Percentiles rank a stretch among this genome's conserved stretches.
phyloP scores from a whole-genome alignment of 352 stramenopile species.

The Pythium aphanidermatum region DNA sequence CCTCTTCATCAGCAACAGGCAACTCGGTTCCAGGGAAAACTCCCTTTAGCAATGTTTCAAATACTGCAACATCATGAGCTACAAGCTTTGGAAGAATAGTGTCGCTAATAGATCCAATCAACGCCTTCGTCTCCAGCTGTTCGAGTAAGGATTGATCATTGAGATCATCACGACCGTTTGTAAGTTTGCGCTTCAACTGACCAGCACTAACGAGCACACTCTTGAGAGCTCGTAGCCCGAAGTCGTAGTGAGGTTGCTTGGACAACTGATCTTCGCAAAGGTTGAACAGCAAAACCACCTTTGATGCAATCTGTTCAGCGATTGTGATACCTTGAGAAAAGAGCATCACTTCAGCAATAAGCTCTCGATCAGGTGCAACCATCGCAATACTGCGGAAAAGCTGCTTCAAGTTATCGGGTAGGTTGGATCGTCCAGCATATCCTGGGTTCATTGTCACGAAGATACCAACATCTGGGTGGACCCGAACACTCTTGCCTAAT shows the following conservation, averaged over 20 bases:
- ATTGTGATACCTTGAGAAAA: constrained; percentile 99
- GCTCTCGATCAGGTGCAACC: constrained; percentile 97
- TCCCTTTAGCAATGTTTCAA: constrained; percentile 94
- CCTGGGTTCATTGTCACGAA: constrained; percentile 99
- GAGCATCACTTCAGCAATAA: constrained; percentile 99
- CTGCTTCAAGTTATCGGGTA: constrained; percentile 98
- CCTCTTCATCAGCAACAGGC: constrained; percentile 81
- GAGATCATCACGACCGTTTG: constrained; percentile 31
- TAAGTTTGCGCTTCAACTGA: constrained; percentile 95
- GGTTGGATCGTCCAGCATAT: constrained; percentile 97
- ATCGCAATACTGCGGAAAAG: constrained; percentile 99
- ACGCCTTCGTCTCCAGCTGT: constrained; percentile 89
- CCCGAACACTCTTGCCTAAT: constrained; percentile 91
- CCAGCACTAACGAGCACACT: constrained; percentile 98
- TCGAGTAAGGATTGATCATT: constrained; percentile 35
- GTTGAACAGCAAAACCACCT: constrained; percentile 98
- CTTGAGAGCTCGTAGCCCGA: constrained; percentile 98
- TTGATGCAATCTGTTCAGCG: constrained; percentile 94
- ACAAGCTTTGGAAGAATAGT: constrained; percentile 99
- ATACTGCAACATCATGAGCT: constrained; percentile 95
- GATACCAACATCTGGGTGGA: constrained; percentile 98
- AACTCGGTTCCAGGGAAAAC: constrained; percentile 95
- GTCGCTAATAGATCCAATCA: constrained; percentile 98
- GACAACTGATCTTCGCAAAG: constrained; percentile 98
- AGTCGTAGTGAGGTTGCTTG: constrained; percentile 99